Percentiles rank a stretch among this genome's conserved stretches.
phyloP scores from a whole-genome alignment of 1,284 basidiomycete species.

The Volvariella surrecta region DNA sequence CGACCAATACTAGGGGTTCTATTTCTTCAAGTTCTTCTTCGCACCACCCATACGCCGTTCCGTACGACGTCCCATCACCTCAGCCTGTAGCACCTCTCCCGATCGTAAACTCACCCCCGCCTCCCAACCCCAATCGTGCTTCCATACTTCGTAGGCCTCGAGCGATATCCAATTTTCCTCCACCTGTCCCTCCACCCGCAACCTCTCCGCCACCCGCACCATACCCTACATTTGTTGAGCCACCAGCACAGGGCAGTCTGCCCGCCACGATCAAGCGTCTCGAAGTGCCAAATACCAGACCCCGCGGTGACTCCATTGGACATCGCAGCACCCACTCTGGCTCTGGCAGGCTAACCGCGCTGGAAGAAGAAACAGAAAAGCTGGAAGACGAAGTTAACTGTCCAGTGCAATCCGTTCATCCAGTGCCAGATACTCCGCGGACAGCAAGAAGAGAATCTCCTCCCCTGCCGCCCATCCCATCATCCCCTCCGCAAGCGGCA shows the following conservation, averaged over 20 bases:
- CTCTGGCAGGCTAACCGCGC: constrained; percentile 39
- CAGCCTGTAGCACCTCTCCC: constrained; percentile 3
- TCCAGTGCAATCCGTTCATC: constrained; percentile 15
- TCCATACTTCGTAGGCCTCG: constrained; percentile 33
- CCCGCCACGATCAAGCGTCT: constrained; percentile 19
- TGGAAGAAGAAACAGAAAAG: constrained; percentile 52
- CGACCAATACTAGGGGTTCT: background rate
- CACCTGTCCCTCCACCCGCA: constrained; percentile 55
- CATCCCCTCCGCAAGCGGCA: constrained; percentile 25
- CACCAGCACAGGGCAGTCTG: constrained; percentile 15
- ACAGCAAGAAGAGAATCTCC: constrained; percentile 43
- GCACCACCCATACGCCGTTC: constrained; percentile 37
- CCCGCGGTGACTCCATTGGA: constrained; percentile 38
- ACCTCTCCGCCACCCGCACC: constrained; percentile 59
- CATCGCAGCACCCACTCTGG: constrained; percentile 52
- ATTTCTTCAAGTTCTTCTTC: constrained; percentile 11
- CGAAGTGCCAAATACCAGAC: constrained; percentile 26
- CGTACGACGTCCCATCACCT: constrained; percentile 21
- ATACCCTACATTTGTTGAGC: constrained; percentile 21
- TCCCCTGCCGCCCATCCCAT: constrained; percentile 57
- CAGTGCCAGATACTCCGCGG: constrained; percentile 27
- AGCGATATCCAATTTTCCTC: constrained; percentile 52
- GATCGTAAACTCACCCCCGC: constrained; percentile 11
- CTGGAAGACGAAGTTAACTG: constrained; percentile 21
- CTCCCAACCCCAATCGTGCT: constrained; percentile 17